phyloP scores from a whole-genome alignment of 805 yeast genomes.

The Metschnikowia picachoensis region DNA sequence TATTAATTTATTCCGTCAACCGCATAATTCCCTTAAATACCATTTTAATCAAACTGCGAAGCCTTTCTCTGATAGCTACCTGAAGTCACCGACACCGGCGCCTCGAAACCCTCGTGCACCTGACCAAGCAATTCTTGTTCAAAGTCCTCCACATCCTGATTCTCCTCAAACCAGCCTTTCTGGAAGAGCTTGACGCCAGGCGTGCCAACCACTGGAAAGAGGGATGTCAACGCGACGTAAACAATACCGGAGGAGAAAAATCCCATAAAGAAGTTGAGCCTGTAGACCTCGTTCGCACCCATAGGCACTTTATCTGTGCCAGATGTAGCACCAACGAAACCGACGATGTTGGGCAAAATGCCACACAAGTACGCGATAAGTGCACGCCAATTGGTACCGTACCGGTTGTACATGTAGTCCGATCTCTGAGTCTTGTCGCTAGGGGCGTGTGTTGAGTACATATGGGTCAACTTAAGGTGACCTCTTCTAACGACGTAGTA shows the following conservation, averaged over 20 bases:
- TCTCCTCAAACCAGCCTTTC: slow-evolving; percentile 60
- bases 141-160: slow-evolving; percentile 62
- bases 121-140: slow-evolving; percentile 38
- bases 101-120: slow-evolving; percentile 20
- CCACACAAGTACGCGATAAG: slow-evolving; percentile 76
- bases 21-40: background rate
- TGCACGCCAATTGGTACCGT: slow-evolving; percentile 83
- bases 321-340: slow-evolving; percentile 77
- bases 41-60: too few species aligned
- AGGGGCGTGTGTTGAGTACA: slow-evolving; percentile 49
- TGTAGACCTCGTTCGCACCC: slow-evolving; percentile 73
- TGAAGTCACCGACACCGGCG: slow-evolving; percentile 8
- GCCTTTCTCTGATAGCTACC: slow-evolving; percentile 5
- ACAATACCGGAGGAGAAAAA: slow-evolving; percentile 54
- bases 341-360: slow-evolving; percentile 78
- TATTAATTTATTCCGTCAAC: background rate
- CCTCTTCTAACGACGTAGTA: slow-evolving; percentile 70
- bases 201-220: slow-evolving; percentile 48
- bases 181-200: slow-evolving; percentile 39
- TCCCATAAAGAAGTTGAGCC: slow-evolving; percentile 75
- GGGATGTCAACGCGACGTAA: slow-evolving; percentile 48
- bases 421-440: slow-evolving; percentile 27
- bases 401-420: slow-evolving; percentile 55
- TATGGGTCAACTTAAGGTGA: slow-evolving; percentile 54
- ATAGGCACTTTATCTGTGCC: slow-evolving; percentile 65